Conservation (phyloP, 805 yeast species). For the Myxozyma kluyveri region DNA sequence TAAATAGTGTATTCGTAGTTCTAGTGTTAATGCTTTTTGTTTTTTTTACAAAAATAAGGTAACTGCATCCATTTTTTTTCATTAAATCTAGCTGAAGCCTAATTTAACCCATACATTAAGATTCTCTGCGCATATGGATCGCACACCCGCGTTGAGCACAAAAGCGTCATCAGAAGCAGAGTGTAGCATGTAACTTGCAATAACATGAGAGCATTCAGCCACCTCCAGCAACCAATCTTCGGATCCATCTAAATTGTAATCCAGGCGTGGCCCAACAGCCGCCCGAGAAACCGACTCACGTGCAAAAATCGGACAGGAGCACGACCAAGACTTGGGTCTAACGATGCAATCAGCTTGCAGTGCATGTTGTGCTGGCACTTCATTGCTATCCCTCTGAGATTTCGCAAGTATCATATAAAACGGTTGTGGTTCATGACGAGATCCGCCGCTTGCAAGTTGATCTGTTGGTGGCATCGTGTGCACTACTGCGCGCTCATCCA, state of each 20-base stretch:
- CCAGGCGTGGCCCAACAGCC: neutral
- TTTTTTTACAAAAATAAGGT: no score
- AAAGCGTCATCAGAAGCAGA: neutral
- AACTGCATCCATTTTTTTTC: neutral
- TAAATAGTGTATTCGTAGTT: no score
- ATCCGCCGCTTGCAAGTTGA: neutral
- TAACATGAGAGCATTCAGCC: slow-evolving; percentile 20
- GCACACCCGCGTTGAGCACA: neutral
- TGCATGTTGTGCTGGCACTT: neutral
- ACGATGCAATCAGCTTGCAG: slow-evolving; percentile 3
- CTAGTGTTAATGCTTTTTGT: neutral
- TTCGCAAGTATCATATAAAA: neutral
- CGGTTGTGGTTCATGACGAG: neutral
- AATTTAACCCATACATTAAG: neutral
- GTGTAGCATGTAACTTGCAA: slow-evolving; percentile 8
- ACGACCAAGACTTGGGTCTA: slow-evolving; percentile 14
- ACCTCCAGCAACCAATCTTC: slow-evolving; percentile 5
- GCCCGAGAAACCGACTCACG: slow-evolving; percentile 5
- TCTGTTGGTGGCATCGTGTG: neutral
- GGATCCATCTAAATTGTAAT: slow-evolving; percentile 1
- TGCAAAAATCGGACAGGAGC: slow-evolving; percentile 9
- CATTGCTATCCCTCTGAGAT: neutral
- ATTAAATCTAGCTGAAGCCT: neutral
- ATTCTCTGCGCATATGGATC: neutral
- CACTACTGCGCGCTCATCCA: slow-evolving; percentile 10